These are phyloP conservation scores for Aureobasidium sp. DNA, from an alignment of 2,329 filamentous ascomycete species.

Conservation along the genomic window DNA sequence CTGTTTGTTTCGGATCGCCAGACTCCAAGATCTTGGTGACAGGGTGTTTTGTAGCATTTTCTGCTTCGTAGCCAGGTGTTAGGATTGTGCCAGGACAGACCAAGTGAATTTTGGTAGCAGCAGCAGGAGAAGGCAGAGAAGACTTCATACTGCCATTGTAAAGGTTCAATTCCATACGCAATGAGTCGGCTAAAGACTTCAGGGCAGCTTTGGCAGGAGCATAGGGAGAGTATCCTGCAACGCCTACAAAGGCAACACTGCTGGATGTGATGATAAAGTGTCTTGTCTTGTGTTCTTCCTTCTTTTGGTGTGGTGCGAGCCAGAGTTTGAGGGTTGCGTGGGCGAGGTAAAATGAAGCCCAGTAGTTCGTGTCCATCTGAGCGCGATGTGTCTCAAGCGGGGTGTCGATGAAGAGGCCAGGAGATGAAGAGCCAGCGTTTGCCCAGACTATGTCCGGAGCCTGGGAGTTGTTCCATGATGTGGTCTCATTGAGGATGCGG, in stretches of 20 bases:
- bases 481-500: conserved; percentile 63
- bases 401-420: conserved; percentile 71
- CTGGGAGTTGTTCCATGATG: conserved; percentile 66
- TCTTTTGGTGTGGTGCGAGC: conserved; percentile 44
- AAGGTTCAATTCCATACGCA: conserved; percentile 75
- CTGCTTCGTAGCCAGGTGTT: conserved; percentile 65
- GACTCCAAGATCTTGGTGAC: conserved; percentile 75
- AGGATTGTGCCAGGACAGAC: conserved; percentile 80
- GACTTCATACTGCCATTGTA: conserved; percentile 62
- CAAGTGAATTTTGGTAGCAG: conserved; percentile 70
- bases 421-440: conserved; percentile 67
- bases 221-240: conserved; percentile 80
- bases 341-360: conserved; percentile 76
- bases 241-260: conserved; percentile 63
- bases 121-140: conserved; percentile 36
- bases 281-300: conserved; percentile 39
- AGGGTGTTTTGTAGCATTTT: conserved; percentile 72
- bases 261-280: conserved; percentile 88
- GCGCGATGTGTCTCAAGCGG: conserved; percentile 58
- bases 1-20: conserved; percentile 70
- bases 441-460: conserved; percentile 87
- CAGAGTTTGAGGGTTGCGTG: conserved; percentile 71
- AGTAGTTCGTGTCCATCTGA: conserved; percentile 93
- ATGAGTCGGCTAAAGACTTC: conserved; percentile 71
- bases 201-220: conserved; percentile 79